Evolutionary conservation across 192 early-diverging fungal genomes (phyloP).

Genomic region (Hyaloraphidium curvatum): DNA sequence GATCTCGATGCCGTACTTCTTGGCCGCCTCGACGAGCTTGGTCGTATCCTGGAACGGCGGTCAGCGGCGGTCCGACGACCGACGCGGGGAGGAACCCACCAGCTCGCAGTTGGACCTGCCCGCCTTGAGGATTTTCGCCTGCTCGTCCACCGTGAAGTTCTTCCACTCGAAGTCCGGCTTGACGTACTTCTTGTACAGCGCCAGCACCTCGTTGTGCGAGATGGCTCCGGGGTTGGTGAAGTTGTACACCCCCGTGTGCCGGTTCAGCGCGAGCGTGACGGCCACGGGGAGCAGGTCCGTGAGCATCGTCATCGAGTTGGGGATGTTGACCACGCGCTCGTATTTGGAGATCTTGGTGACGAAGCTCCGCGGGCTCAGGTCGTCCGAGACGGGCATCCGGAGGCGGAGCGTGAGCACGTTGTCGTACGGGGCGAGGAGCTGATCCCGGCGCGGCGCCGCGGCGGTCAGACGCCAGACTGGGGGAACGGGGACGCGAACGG

Average conservation of each 20-base stretch:
- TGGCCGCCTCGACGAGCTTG: slow-evolving; percentile 6
- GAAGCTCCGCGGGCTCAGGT: slow-evolving; percentile 13
- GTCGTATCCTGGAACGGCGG: no score
- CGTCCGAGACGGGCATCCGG: slow-evolving; percentile 15
- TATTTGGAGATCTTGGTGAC: slow-evolving; percentile 14
- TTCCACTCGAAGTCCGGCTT: slow-evolving; percentile 12
- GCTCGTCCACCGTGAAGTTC: slow-evolving; percentile 13
- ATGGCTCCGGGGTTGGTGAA: slow-evolving; percentile 15
- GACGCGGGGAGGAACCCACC: no score
- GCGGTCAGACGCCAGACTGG: no score
- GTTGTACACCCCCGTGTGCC: slow-evolving; percentile 8
- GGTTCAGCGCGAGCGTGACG: slow-evolving; percentile 5
- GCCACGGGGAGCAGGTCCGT: slow-evolving; percentile 10
- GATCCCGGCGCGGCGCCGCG: no score
- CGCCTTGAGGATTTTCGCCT: slow-evolving; percentile 12
- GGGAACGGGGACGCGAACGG: no score
- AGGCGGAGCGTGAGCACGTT: slow-evolving; percentile 12
- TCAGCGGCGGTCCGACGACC: no score
- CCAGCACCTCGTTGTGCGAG: slow-evolving; percentile 13
- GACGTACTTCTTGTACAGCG: slow-evolving; percentile 12
- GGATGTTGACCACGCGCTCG: slow-evolving; percentile 12
- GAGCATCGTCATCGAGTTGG: slow-evolving; percentile 14
- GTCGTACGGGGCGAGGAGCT: slow-evolving; percentile 6
- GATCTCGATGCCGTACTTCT: slow-evolving; percentile 8
- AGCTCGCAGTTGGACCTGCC: slow-evolving; percentile 13